Evolutionary conservation across 192 early-diverging fungal species (phyloP), one percentile per base, ranked within the genome.

Genomic region (Umbelopsis isabellina): DNA sequence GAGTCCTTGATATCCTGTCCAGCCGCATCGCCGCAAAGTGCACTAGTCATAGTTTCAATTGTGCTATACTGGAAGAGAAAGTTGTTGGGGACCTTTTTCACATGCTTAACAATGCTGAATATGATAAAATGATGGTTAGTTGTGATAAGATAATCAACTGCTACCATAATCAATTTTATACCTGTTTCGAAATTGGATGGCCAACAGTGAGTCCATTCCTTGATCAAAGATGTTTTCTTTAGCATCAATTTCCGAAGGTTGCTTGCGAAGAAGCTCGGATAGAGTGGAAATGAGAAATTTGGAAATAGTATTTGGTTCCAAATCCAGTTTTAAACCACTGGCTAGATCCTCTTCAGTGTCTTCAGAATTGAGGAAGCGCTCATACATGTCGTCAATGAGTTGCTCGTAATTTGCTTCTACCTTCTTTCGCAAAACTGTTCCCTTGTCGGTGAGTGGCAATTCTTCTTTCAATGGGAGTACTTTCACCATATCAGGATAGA

Each of bases 361-460:
- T 16, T 25, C 33, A 12, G 49, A 33, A 0, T 23, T 35, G 48
- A 79, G 69, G 45, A 82, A 83, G 46, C 80, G 76, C 49, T 78
- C 72, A 71, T 89, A 92, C 78, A 90, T 79, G 21, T 66, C 67
- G 4, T 81, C 81, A 64, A 94, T 81, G 30, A 85, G 49, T 21
- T 75, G 44, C 20, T 74, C 78, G 68, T 87, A 85, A 15, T 58
- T 49, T 41, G 86, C 70, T 37, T 84, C 75, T 37, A 89, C 82
- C 47, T 84, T 68, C 23, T 78, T 78, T 41, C 76, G 30, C 25
- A 49, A 68, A 7, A 73, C 48, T 2, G 71, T 77, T 21, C 72
- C 72, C 41, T 77, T 77, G 58, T 77, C 76, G 13, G 71, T 73
- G 5, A 18, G n/a, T 27, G 76, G 76, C 18, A 77, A 20, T 0